phyloP scores from a whole-genome alignment of 306 rosid genomes.

The Dalbergia oliveri region DNA sequence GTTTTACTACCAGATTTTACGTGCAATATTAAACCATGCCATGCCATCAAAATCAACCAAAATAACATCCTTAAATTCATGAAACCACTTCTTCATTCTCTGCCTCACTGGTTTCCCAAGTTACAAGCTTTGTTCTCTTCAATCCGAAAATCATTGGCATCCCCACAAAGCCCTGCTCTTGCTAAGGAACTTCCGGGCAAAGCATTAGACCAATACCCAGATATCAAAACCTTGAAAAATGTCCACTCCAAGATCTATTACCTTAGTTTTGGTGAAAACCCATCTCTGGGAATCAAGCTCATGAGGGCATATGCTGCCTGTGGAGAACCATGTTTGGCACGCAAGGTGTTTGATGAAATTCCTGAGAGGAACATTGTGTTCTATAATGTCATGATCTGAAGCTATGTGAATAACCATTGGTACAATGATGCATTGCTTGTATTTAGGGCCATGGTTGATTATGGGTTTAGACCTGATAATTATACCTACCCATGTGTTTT shows the following conservation, averaged over 20 bases:
- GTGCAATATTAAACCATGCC: not conserved
- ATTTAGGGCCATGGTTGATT: conserved; percentile 57
- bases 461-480: conserved; percentile 67
- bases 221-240: conserved; percentile 63
- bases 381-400: conserved; percentile 78
- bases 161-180: conserved; percentile 34
- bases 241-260: conserved; percentile 61
- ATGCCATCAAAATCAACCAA: conserved; percentile 3
- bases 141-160: conserved; percentile 25
- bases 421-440: conserved; percentile 60
- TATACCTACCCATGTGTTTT: conserved; percentile 73
- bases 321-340: conserved; percentile 61
- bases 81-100: conserved; percentile 45
- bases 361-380: conserved; percentile 63
- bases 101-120: conserved; percentile 46
- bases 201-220: conserved; percentile 61
- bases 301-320: conserved; percentile 68
- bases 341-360: conserved; percentile 66
- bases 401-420: conserved; percentile 67
- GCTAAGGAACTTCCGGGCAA: conserved; percentile 50
- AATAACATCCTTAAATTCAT: conserved; percentile 46
- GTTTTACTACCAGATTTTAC: conserved; percentile 4
- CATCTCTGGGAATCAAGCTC: conserved; percentile 69
- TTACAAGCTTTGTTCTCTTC: conserved; percentile 50
- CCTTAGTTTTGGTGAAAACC: conserved; percentile 49